Base-by-base conservation (phyloP, 2,329 filamentous ascomycete species). In the Penicillium sp. region DNA sequence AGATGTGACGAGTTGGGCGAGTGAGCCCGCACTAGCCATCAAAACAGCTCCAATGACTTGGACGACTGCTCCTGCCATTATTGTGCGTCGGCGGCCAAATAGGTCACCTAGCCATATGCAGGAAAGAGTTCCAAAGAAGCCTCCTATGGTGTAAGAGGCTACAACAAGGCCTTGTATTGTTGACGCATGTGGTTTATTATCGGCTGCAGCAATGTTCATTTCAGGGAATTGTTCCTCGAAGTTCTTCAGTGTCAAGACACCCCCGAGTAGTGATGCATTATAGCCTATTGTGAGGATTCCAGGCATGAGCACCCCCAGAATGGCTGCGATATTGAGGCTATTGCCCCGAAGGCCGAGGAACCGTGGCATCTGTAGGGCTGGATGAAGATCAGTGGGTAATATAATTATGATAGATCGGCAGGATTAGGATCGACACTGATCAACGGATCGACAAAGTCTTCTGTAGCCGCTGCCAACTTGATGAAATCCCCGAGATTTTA, bases 331-430 rank as follows among this genome's bases (percentile, higher is more conserved):
- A 48, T 62, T 64, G 58, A 67, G 65, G 49, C 61, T 55, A 44
- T 59, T 61, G 62, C 65, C 65, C 17, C 64, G 61, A 55, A 66
- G 55, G 49, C 62, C 64, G 17, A 67, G 48, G 44, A 65, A 66
- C 17, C 58, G 62, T 27, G 57, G 36, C 64, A 65, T 65, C 5
- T 27, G 42, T 35, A 50, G 8, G 43, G 15, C 15, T 25, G 25
- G 33, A n/a, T 57, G 53, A 36, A 25, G 57, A 60, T 64, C 56
- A 3, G 19, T 27, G 31, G 41, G 12, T 27, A 36, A 33, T 48
- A 53, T 27, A 35, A 23, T n/a, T 27, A 36, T 41, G 13, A 45
- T 31, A 13, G 43, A 57, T 57, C 49, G 43, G 55, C 49, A 7
- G 47, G 49, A 36, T 42, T 31, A 43, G 41, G 49, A 43, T 57